Conservation (phyloP, 1,139 yeast genomes). For the Pichia terricola region DNA sequence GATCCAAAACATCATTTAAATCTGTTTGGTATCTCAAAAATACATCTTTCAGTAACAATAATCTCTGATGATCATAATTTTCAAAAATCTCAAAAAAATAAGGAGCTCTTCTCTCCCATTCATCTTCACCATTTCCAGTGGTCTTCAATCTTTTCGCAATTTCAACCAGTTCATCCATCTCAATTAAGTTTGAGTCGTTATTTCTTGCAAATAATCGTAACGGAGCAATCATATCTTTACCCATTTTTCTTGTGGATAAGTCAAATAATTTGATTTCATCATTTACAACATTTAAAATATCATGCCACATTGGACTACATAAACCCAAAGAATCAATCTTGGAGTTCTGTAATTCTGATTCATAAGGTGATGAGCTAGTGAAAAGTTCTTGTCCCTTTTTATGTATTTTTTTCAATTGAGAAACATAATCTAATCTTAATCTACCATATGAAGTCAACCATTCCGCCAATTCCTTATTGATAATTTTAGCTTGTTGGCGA, state of each 20-base stretch:
- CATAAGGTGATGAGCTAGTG: conserved; percentile 12
- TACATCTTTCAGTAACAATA: conserved; percentile 57
- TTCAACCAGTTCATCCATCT: conserved; percentile 34
- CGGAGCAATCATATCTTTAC: conserved; percentile 47
- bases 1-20: conserved; percentile 37
- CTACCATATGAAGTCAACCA: conserved; percentile 48
- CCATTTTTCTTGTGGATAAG: conserved; percentile 40
- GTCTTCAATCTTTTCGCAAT: conserved; percentile 29
- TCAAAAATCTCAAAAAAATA: conserved; percentile 70
- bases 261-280: conserved; percentile 47
- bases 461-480: conserved; percentile 40
- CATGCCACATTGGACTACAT: conserved; percentile 48
- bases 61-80: conserved; percentile 58
- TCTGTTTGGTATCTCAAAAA: conserved; percentile 64
- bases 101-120: conserved; percentile 76
- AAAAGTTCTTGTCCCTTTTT: conserved; percentile 34
- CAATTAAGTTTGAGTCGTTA: conserved; percentile 38
- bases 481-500: conserved; percentile 35
- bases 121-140: conserved; percentile 21
- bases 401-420: conserved; percentile 41
- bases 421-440: conserved; percentile 39
- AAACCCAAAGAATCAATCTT: conserved; percentile 46
- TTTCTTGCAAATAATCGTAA: conserved; percentile 46
- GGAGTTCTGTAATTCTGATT: conserved; percentile 24
- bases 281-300: conserved; percentile 42